These are phyloP conservation scores for Bathelium albidoporum DNA, from an alignment of 495 filamentous ascomycete genomes.

Conservation along the genomic window DNA sequence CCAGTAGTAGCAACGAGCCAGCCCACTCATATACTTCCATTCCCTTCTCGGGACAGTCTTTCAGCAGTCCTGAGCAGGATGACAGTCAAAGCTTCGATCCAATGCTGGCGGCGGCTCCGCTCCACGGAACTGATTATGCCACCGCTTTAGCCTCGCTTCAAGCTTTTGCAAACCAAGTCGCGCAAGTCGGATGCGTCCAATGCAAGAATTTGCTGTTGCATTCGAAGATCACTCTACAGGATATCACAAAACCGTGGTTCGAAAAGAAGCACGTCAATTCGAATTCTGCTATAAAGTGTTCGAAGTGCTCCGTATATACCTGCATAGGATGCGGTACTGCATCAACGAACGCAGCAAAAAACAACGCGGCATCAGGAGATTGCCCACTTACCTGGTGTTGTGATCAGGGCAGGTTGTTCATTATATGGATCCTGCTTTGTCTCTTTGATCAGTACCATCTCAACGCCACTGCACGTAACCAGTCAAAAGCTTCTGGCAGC, in stretches of 20 bases:
- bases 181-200: constrained; percentile 4
- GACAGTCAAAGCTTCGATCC: background rate
- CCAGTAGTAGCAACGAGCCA: background rate
- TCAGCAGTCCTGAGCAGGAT: background rate
- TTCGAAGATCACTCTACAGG: background rate
- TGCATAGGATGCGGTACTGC: constrained; percentile 7
- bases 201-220: background rate
- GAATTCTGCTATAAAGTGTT: background rate
- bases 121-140: background rate
- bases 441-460: constrained; percentile 15
- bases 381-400: constrained; percentile 20
- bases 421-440: constrained; percentile 24
- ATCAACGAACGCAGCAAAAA: background rate
- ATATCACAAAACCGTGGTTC: background rate
- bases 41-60: background rate
- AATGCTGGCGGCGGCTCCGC: background rate
- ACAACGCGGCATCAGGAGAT: background rate
- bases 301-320: constrained; percentile 2
- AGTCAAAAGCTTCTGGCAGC: background rate
- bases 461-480: background rate
- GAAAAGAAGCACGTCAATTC: background rate
- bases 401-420: constrained; percentile 15
- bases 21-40: background rate
- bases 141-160: background rate
- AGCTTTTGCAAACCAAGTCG: background rate